Evolutionary conservation across 768 basidiomycete species (phyloP), one percentile per base, ranked within the genome.

Genomic region (Boletus rubroflammeus): DNA sequence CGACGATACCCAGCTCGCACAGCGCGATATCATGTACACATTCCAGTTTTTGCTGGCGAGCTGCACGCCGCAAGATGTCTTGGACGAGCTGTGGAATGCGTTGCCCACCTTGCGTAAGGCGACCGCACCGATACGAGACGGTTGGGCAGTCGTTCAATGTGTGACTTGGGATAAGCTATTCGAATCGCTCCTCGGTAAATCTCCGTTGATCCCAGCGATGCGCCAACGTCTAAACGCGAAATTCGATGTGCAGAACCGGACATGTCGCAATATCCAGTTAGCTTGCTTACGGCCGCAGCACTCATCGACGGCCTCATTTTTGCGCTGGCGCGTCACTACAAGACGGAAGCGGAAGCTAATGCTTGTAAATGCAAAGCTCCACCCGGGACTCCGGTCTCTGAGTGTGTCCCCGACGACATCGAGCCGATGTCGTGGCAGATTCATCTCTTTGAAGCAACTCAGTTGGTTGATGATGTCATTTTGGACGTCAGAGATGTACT

Each of bases 41-140:
- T 69, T 86, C 32, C 62, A 67, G 13, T 85, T 78, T 65, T 62
- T 67, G 21, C 66, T 87, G 3, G 81, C 82, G 0, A 76, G 73
- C 34, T 83, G 81, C 14, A 82, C 83, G 32, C 78, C 78, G 0
- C 72, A 69, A 45, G 70, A 70, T 34, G 64, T 85, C 23, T 58
- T 87, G 54, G 78, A 82, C 50, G 83, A 87, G 54, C 60, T 87
- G 1, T 85, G 82, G 82, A 53, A 64, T 28, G 80, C 81, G 7
- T 70, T 83, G 6, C 80, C 84, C 0, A 76, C 78, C 0, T 69
- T 87, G 15, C 78, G 77, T 2, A 59, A 66, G 23, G 70, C 80
- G 8, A 63, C 80, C 19, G 61, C 42, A 7, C 48, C 52, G 17
- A 51, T 65, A 44, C 65, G 70, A 6, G 69, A 70, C 7, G 77